phyloP scores from a whole-genome alignment of 2,329 filamentous ascomycete genomes.

The Diaporthe sp. region DNA sequence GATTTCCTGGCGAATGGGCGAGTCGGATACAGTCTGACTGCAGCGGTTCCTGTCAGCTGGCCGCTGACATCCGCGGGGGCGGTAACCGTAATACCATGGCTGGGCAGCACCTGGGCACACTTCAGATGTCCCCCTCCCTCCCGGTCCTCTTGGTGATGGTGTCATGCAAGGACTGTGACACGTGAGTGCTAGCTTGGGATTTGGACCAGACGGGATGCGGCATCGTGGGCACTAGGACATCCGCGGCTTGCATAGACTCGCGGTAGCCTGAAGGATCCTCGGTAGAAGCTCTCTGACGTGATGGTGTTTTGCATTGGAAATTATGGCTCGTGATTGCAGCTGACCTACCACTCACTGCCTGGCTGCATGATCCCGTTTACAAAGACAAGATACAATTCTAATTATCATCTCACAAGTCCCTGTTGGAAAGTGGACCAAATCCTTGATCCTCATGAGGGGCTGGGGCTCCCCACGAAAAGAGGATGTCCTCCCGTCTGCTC shows the following conservation, averaged over 20 bases:
- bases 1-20: slow-evolving; percentile 8
- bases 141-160: not conserved
- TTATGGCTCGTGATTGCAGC: not conserved
- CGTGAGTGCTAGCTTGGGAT: not conserved
- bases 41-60: slow-evolving; percentile 23
- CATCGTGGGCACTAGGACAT: not conserved
- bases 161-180: slow-evolving; percentile 12
- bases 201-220: not conserved
- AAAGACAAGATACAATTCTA: not conserved
- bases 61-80: slow-evolving; percentile 10
- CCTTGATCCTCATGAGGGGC: not conserved
- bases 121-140: too few relatives aligned
- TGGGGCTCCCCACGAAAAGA: not conserved
- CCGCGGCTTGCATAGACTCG: not conserved
- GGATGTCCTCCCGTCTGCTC: not conserved
- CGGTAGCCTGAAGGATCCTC: not conserved
- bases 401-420: not conserved
- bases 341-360: not conserved
- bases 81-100: not conserved
- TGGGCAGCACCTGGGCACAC: slow-evolving; percentile 4
- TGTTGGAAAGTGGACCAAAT: not conserved
- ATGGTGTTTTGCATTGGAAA: not conserved
- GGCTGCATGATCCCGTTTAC: not conserved
- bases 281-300: not conserved
- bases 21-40: slow-evolving; percentile 1